Conservation (phyloP, 345 rosid species). For the Hirschfeldia incana region DNA sequence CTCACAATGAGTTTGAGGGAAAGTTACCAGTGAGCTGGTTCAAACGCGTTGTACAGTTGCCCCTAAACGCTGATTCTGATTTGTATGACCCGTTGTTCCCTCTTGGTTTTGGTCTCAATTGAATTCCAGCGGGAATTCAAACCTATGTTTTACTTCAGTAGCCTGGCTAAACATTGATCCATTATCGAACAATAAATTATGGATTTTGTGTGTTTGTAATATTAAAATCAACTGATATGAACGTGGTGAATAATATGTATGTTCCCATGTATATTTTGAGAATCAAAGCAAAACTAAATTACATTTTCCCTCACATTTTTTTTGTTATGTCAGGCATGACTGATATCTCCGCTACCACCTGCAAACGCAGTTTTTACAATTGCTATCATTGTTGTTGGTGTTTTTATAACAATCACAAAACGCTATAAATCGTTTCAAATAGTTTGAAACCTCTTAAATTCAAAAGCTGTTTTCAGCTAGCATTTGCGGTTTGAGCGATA, state of each 20-base stretch:
- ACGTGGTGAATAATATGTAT: background rate
- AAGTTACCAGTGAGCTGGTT: conserved; percentile 82
- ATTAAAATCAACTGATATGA: background rate
- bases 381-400: no score
- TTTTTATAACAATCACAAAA: no score
- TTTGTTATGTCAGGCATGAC: background rate
- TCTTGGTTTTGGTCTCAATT: conserved; percentile 47
- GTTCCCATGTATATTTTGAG: background rate
- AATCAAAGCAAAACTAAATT: background rate
- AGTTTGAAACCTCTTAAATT: no score
- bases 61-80: conserved; percentile 34
- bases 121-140: background rate
- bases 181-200: background rate
- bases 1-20: conserved; percentile 56
- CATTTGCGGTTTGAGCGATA: no score
- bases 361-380: no score
- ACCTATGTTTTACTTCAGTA: no score
- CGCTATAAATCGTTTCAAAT: no score
- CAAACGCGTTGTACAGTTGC: conserved; percentile 41
- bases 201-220: background rate
- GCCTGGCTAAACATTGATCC: background rate
- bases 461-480: no score
- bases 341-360: no score
- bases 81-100: conserved; percentile 68
- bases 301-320: background rate